Base-by-base conservation (phyloP, 805 yeast genomes). In the baker's yeast (Saccharomyces cerevisiae) region DNA sequence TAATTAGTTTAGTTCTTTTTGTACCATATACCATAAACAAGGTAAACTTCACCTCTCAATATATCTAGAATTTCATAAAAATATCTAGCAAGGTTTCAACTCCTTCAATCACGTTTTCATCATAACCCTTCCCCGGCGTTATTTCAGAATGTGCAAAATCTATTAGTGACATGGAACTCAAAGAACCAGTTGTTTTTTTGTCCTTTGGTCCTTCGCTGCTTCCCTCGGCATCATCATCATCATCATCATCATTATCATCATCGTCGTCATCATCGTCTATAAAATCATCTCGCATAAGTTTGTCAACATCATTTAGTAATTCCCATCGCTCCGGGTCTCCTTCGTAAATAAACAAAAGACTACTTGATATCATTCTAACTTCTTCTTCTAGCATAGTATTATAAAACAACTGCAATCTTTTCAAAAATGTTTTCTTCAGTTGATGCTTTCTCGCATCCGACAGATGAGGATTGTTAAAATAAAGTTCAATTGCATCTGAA, bases 121-220 rank as follows among this genome's bases (percentile, higher is more conserved):
- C 97, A 21, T 79, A 79, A 0, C 90, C 89, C 54, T 77, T 55
- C 0, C 85, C 87, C 0, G 83, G 82, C 0, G 78, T 76, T 55
- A 79, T 71, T 57, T 73, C 79, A 0, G 97, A 80, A 67, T 94
- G 98, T 0, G 97, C 97, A 74, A 94, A 90, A 69, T 94, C 99
- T 6, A 94, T 89, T 50, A 91, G 62, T 41, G 82, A 77, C 51
- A 89, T 71, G 5, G 80, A 71, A 56, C 91, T 84, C 50, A 88
- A 66, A 5, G 51, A 52, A 0, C 78, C 73, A 1, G 30, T 43
- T 26, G 30, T 28, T 3, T 48, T 28, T 3, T 48, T 59, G 27
- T 59, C 59, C 48, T 63, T 65, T 1, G 59, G 69, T 4, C 61
- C 67, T 1, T 62, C 68, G 2, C 61, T 64, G 2, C 65, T 66